Evolutionary conservation across 2,329 filamentous ascomycete genomes (phyloP).

Genomic region (Alternaria brassicae): DNA sequence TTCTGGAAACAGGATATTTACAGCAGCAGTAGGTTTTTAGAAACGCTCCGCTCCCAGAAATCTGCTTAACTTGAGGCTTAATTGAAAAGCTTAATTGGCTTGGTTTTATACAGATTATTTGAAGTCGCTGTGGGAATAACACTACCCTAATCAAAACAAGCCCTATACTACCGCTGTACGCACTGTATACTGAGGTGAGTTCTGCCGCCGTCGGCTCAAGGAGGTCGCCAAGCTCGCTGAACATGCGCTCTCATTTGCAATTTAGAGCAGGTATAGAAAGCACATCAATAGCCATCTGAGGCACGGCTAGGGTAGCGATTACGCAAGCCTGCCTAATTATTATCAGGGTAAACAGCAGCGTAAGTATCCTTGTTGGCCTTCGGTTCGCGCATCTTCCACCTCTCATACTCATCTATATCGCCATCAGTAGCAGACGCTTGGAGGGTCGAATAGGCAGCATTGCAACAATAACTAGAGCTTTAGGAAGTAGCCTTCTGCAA

Average conservation of each 20-base stretch:
- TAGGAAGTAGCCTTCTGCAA: constrained; percentile 5
- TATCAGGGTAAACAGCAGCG: not conserved
- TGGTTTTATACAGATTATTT: constrained; percentile 2
- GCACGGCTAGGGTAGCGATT: too few relatives aligned
- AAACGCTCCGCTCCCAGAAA: not conserved
- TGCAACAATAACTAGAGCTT: constrained; percentile 3
- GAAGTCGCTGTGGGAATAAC: not conserved
- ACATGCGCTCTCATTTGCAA: too few relatives aligned
- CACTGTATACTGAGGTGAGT: not conserved
- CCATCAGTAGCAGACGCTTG: constrained; percentile 3
- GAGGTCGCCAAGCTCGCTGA: not conserved
- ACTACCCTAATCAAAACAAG: not conserved
- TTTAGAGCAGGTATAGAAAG: too few relatives aligned
- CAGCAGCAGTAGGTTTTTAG: constrained; percentile 1
- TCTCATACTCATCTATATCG: constrained; percentile 4
- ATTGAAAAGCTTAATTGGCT: constrained; percentile 1
- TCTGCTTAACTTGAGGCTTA: not conserved
- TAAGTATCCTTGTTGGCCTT: constrained; percentile 1
- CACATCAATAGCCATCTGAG: too few relatives aligned
- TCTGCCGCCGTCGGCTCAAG: not conserved
- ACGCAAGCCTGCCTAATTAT: too few relatives aligned
- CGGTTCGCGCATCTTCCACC: constrained; percentile 1
- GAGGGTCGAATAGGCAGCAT: constrained; percentile 2
- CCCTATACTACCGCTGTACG: not conserved
- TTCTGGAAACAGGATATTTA: constrained; percentile 3